Evolutionary conservation across 768 basidiomycete genomes (phyloP), one percentile per base, ranked within the genome.

Genomic region (Hypsizygus marmoreus): DNA sequence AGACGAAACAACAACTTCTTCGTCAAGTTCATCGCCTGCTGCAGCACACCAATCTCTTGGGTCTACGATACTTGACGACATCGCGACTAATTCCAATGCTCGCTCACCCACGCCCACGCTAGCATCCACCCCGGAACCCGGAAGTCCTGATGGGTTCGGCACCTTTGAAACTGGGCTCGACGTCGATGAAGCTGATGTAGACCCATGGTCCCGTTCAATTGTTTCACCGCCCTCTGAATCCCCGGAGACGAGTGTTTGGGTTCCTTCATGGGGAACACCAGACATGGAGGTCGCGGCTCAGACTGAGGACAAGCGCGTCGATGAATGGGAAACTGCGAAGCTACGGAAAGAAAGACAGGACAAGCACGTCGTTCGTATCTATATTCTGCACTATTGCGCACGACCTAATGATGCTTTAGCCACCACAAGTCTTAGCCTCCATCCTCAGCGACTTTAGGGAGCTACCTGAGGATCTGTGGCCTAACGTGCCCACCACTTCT

Each of bases 261-360:
- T 61, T 30, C 47, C 66, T 13, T 57, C 72, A 9, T 81, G 80
- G 80, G 63, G 43, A 25, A 54, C 59, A 43, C 19, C 55, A 34
- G 56, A 60, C 12, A 58, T 52, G 28, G 51, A 46, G 11, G 43
- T 23, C 41, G 53, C 61, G 40, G 35, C 40, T 8, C 38, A 48
- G 19, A 35, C 16, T 39, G 35, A 8, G 4, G 24, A 33, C 5
- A 34, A 47, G 24, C 8, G 61, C 5, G 60, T 67, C 4, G 84
- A 89, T 57, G 84, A 85, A 62, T 88, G 88, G 87, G 85, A 86
- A 52, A 55, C 62, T 8, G 84, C 86, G 10, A 76, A 69, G 49
- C 71, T 67, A 54, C 67, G 76, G 49, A 84, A 86, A 54, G 77
- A 77, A 51, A 74, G 72, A 48, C 72, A 79, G 56, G 80, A 88